phyloP scores from a whole-genome alignment of 202 grass and related monocot genomes.

The Zizania palustris region DNA sequence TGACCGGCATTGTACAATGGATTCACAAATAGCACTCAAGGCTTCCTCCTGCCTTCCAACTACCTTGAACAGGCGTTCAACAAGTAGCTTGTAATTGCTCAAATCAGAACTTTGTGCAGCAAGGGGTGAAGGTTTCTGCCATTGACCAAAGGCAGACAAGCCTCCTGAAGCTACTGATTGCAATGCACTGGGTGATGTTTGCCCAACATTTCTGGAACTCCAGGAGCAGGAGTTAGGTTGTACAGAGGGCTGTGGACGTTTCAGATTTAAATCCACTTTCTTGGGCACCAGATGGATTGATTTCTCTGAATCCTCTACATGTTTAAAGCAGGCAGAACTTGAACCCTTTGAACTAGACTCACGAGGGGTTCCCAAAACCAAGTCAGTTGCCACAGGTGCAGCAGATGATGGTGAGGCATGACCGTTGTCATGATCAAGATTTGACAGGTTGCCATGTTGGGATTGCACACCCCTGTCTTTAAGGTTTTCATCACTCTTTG shows the following conservation, averaged over 20 bases:
- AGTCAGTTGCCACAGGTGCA: constrained; percentile 77
- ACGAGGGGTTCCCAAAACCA: constrained; percentile 70
- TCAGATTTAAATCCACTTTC: constrained; percentile 52
- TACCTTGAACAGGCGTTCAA: constrained; percentile 59
- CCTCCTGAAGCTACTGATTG: constrained; percentile 48
- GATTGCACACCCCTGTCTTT: constrained; percentile 39
- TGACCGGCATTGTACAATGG: constrained; percentile 48
- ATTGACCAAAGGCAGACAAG: constrained; percentile 58
- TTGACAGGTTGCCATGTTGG: constrained; percentile 27
- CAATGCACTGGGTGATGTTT: constrained; percentile 41
- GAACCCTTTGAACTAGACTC: constrained; percentile 49
- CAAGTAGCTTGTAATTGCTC: constrained; percentile 72
- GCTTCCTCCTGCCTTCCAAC: constrained; percentile 93
- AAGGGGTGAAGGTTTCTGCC: constrained; percentile 41
- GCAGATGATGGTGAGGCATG: constrained; percentile 57
- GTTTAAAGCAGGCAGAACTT: constrained; percentile 24
- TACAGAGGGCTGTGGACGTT: constrained; percentile 32
- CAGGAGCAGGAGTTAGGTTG: constrained; percentile 35
- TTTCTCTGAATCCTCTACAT: constrained; percentile 36
- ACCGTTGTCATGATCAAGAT: constrained; percentile 36
- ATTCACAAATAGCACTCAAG: constrained; percentile 55
- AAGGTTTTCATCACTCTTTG: constrained; percentile 57
- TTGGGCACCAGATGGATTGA: constrained; percentile 36
- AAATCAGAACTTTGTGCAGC: constrained; percentile 50
- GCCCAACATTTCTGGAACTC: constrained; percentile 25